phyloP scores from a whole-genome alignment of 805 yeast species.

The Metschnikowia noctiluminum region DNA sequence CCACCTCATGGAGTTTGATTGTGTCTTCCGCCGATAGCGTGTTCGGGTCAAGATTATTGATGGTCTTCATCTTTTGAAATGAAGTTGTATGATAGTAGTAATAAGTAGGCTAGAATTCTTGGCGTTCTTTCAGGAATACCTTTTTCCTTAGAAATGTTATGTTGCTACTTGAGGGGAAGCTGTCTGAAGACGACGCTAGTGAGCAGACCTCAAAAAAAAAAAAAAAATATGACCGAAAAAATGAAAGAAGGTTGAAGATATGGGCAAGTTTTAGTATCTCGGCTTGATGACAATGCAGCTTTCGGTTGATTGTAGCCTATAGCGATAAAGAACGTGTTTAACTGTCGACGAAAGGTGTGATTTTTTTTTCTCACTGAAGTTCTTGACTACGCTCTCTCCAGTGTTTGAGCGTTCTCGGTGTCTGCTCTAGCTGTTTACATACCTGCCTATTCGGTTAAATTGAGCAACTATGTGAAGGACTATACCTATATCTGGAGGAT shows the following conservation, averaged over 20 bases:
- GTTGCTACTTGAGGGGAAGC: too few relatives aligned
- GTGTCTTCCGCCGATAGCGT: conserved; percentile 26
- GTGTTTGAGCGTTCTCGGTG: neutral
- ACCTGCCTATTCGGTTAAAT: conserved; percentile 17
- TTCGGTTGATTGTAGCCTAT: neutral
- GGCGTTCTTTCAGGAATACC: neutral
- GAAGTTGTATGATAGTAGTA: too few relatives aligned
- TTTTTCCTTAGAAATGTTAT: neutral
- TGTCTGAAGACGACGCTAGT: too few relatives aligned
- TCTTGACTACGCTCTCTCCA: neutral
- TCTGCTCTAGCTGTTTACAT: conserved; percentile 14
- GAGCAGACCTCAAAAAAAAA: neutral
- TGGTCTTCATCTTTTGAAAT: conserved; percentile 24
- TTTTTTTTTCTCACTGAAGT: neutral
- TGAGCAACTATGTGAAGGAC: conserved; percentile 4
- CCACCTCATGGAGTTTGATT: conserved; percentile 37
- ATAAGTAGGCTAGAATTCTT: too few relatives aligned
- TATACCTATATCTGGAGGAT: neutral
- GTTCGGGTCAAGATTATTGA: conserved; percentile 21
- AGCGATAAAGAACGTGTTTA: neutral
- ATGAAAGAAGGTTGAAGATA: too few relatives aligned
- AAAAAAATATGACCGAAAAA: neutral
- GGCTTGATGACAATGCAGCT: neutral
- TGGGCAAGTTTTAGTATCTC: too few relatives aligned
- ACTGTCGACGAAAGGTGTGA: neutral